Evolutionary conservation across 306 rosid species (phyloP).

Genomic region (Quercus mongolica): DNA sequence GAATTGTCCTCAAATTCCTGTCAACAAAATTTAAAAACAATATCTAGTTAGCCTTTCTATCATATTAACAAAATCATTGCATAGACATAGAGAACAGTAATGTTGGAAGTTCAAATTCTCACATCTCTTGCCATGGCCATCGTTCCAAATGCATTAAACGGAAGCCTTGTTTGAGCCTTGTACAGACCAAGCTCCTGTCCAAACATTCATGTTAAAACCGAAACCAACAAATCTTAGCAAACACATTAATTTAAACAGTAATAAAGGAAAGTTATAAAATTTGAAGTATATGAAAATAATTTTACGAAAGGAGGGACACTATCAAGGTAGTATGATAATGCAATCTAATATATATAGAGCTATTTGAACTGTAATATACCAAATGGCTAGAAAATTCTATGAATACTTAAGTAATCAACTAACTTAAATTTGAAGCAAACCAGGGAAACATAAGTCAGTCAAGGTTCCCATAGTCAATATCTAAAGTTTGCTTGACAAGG

Average conservation of each 20-base stretch:
- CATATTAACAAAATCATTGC: not conserved
- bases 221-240: not conserved
- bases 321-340: not conserved
- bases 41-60: not conserved
- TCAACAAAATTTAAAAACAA: not conserved
- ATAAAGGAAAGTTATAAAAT: conserved; percentile 5
- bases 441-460: not conserved
- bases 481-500: not conserved
- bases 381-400: not conserved
- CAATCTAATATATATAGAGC: too few species aligned
- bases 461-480: not conserved
- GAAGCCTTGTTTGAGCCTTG: conserved; percentile 98
- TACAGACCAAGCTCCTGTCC: conserved; percentile 93
- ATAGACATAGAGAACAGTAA: not conserved
- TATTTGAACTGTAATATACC: not conserved
- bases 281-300: not conserved
- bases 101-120: conserved; percentile 22
- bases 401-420: not conserved
- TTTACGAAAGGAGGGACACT: not conserved
- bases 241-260: not conserved
- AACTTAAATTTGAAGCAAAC: not conserved
- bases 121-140: conserved; percentile 99
- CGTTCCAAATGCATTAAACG: conserved; percentile 97
- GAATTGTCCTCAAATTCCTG: conserved; percentile 96
- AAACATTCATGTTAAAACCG: conserved; percentile 10